Percentiles rank a stretch among this genome's conserved stretches.
Conservation (phyloP, 2,329 filamentous ascomycete species). For the Colletotrichum nymphaeae region DNA sequence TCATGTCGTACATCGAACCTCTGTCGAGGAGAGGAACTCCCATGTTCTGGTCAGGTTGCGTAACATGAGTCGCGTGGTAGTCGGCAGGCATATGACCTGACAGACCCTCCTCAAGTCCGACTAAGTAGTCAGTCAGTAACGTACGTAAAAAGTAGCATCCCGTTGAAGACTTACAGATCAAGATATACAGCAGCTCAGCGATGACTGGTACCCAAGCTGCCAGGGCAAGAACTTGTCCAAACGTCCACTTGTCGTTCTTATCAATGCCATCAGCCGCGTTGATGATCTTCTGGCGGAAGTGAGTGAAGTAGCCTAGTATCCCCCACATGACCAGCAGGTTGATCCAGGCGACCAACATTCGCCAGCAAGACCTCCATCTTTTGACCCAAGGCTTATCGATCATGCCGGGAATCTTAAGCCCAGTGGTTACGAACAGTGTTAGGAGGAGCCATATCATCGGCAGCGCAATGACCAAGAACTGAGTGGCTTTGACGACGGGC, state of each 20-base stretch:
- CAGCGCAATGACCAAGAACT: slow-evolving; percentile 24
- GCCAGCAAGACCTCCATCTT: slow-evolving; percentile 14
- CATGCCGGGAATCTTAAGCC: slow-evolving; percentile 22
- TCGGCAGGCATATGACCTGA: slow-evolving; percentile 31
- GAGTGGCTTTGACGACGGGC: slow-evolving; percentile 28
- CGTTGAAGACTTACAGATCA: slow-evolving; percentile 40
- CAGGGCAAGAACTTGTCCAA: slow-evolving; percentile 45
- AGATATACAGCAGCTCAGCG: slow-evolving; percentile 41
- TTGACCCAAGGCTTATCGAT: slow-evolving; percentile 24
- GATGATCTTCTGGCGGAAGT: slow-evolving; percentile 38
- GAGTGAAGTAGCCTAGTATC: slow-evolving; percentile 41
- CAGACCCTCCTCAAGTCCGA: slow-evolving; percentile 30
- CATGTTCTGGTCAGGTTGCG: slow-evolving; percentile 9
- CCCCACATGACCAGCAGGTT: slow-evolving; percentile 42
- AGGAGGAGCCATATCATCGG: slow-evolving; percentile 21
- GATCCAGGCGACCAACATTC: slow-evolving; percentile 25
- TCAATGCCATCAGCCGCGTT: slow-evolving; percentile 34
- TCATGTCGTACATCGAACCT: background rate
- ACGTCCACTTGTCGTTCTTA: slow-evolving; percentile 43
- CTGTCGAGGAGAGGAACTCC: slow-evolving; percentile 21
- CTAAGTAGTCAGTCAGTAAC: background rate
- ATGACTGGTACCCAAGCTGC: slow-evolving; percentile 44
- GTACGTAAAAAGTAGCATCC: background rate
- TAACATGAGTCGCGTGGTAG: slow-evolving; percentile 19
- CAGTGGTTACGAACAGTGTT: slow-evolving; percentile 21